Conservation (phyloP, 192 early-diverging fungal species). For the Mortierella antarctica region DNA sequence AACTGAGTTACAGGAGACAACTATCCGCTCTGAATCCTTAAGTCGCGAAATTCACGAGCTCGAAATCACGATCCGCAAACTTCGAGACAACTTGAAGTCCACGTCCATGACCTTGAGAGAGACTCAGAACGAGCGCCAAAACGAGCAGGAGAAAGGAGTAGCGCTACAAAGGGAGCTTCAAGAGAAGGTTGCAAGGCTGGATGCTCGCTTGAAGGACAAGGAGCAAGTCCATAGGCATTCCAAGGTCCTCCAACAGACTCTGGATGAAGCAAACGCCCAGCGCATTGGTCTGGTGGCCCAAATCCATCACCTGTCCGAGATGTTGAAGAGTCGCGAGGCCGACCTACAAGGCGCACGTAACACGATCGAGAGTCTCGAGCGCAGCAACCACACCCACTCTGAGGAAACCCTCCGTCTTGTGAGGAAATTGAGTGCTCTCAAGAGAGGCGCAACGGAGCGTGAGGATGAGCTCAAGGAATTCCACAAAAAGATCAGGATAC, state of each 20-base stretch:
- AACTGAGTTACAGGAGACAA: slow-evolving; percentile 15
- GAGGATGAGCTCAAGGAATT: slow-evolving; percentile 28
- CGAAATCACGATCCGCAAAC: slow-evolving; percentile 26
- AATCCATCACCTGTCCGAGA: slow-evolving; percentile 9
- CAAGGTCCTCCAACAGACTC: slow-evolving; percentile 2
- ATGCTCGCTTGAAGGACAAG: slow-evolving; percentile 10
- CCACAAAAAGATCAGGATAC: slow-evolving; percentile 8
- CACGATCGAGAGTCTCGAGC: slow-evolving; percentile 12
- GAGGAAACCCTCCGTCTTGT: background rate
- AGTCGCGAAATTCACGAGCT: slow-evolving; percentile 30
- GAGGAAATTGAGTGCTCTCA: background rate
- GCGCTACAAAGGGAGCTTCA: slow-evolving; percentile 5
- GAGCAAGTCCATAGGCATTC: slow-evolving; percentile 12
- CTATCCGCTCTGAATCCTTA: slow-evolving; percentile 21
- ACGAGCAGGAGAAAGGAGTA: background rate
- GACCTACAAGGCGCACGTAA: slow-evolving; percentile 3
- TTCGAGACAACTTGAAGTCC: slow-evolving; percentile 1
- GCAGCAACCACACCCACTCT: background rate
- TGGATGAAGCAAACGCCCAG: slow-evolving; percentile 24
- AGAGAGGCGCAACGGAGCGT: slow-evolving; percentile 5
- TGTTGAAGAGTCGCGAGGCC: background rate
- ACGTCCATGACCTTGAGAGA: slow-evolving; percentile 16
- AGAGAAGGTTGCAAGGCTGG: slow-evolving; percentile 16
- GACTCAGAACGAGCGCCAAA: background rate
- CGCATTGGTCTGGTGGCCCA: slow-evolving; percentile 5